phyloP scores from a whole-genome alignment of 257 asterid species.

The Nicotiana otophora region DNA sequence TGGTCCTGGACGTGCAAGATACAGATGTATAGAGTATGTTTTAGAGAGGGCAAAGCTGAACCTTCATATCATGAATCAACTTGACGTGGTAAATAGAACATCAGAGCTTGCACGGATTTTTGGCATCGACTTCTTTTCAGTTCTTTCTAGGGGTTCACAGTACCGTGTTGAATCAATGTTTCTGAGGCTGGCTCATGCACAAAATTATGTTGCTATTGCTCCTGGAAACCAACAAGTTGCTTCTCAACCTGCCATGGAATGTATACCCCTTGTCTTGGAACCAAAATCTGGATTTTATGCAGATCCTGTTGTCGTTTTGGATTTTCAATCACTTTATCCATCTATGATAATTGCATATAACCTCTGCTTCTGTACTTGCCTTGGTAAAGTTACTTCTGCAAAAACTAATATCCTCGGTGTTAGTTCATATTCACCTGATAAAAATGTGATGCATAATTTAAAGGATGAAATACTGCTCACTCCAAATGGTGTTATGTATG shows the following conservation, averaged over 20 bases:
- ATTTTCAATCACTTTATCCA: conserved; percentile 96
- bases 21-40: conserved; percentile 63
- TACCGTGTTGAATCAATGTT: conserved; percentile 97
- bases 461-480: conserved; percentile 62
- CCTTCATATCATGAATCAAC: conserved; percentile 77
- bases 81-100: conserved; percentile 87
- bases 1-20: conserved; percentile 80
- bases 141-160: conserved; percentile 92
- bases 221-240: conserved; percentile 94
- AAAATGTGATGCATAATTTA: conserved; percentile 34
- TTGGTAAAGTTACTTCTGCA: conserved; percentile 64
- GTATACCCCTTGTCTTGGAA: conserved; percentile 97
- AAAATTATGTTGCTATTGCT: conserved; percentile 89
- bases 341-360: conserved; percentile 94
- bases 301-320: conserved; percentile 89
- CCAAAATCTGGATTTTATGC: conserved; percentile 92
- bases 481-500: conserved; percentile 89
- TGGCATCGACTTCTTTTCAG: conserved; percentile 94
- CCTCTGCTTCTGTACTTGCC: conserved; percentile 92
- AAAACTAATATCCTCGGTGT: conserved; percentile 65
- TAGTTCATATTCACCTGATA: conserved; percentile 63
- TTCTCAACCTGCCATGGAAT: conserved; percentile 95
- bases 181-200: conserved; percentile 83
- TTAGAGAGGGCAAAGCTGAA: conserved; percentile 73
- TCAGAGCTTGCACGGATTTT: conserved; percentile 98